A percentile compares a stretch with the other conserved stretches of the same genome.
Evolutionary conservation across 1,284 basidiomycete species (phyloP).

Genomic region (Meira miltonrushii): DNA sequence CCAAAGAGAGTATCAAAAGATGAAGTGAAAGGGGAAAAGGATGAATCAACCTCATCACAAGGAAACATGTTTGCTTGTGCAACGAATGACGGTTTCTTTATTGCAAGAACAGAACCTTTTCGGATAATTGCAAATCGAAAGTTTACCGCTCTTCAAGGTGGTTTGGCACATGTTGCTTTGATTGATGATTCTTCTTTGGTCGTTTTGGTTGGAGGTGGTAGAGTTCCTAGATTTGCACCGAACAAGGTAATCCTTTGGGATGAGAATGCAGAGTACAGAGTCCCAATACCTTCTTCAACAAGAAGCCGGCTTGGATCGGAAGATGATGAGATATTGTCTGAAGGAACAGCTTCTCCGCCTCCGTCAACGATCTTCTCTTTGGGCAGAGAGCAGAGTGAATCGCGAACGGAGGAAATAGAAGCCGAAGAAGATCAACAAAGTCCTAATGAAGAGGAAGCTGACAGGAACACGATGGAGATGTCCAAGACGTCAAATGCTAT

Average conservation of each 20-base stretch:
- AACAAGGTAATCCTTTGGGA: constrained; percentile 48
- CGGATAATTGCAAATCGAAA: constrained; percentile 23
- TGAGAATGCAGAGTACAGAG: constrained; percentile 21
- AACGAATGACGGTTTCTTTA: constrained; percentile 35
- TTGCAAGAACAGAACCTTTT: constrained; percentile 30
- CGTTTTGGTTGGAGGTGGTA: constrained; percentile 40
- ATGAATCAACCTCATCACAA: background rate
- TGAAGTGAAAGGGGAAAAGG: background rate
- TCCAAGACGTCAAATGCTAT: too few species aligned
- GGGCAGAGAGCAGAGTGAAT: constrained; percentile 22
- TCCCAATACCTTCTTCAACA: background rate
- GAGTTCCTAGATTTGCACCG: constrained; percentile 41
- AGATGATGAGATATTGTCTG: background rate
- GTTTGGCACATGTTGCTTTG: constrained; percentile 28
- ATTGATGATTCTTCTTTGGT: constrained; percentile 36
- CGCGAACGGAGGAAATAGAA: constrained; percentile 7
- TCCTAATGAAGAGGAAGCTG: too few species aligned
- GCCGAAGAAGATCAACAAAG: too few species aligned
- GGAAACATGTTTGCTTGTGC: constrained; percentile 35
- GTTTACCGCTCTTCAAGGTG: constrained; percentile 34
- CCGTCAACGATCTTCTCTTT: constrained; percentile 40
- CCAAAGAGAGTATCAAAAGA: background rate
- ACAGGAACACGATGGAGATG: too few species aligned
- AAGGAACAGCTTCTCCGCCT: constrained; percentile 3
- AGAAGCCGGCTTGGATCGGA: background rate